A percentile compares a stretch with the other conserved stretches of the same genome.
Conservation (phyloP, 2,329 filamentous ascomycete species). For the Macrophomina phaseolina region DNA sequence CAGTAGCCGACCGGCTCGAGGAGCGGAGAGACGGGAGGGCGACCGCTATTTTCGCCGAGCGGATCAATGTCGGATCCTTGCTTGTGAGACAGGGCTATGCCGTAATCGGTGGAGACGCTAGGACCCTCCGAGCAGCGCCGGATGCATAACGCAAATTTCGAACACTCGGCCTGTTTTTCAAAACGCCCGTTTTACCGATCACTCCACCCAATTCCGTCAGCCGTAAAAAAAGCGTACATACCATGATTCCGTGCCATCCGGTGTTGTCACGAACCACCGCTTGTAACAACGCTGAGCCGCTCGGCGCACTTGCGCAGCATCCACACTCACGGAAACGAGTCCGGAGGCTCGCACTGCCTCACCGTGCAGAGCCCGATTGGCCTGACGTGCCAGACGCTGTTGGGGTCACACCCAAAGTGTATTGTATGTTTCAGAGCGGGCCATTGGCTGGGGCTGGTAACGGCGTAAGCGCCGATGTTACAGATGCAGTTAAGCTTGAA, state of each 20-base stretch:
- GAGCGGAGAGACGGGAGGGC: conserved; percentile 12
- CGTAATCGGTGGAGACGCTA: conserved; percentile 8
- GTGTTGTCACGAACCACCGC: neutral
- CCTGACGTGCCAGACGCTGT: neutral
- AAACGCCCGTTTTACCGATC: conserved; percentile 14
- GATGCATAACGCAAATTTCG: conserved; percentile 26
- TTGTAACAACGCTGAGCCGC: neutral
- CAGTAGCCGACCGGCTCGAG: neutral
- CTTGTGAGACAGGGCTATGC: conserved; percentile 19
- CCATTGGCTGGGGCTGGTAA: neutral
- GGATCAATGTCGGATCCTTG: conserved; percentile 18
- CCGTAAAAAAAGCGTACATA: neutral
- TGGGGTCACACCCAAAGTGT: neutral
- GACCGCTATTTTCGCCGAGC: conserved; percentile 20
- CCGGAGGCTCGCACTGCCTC: neutral
- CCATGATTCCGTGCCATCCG: neutral
- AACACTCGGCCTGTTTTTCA: conserved; percentile 11
- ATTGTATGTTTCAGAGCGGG: neutral
- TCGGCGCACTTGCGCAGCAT: neutral
- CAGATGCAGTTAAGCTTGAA: conserved; percentile 6
- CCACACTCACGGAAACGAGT: neutral
- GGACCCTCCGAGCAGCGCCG: conserved; percentile 21
- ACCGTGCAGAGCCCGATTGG: neutral
- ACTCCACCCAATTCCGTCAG: conserved; percentile 13
- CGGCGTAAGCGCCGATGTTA: conserved; percentile 17